phyloP scores from a whole-genome alignment of 2,329 filamentous ascomycete genomes.

The Fusarium secorum region DNA sequence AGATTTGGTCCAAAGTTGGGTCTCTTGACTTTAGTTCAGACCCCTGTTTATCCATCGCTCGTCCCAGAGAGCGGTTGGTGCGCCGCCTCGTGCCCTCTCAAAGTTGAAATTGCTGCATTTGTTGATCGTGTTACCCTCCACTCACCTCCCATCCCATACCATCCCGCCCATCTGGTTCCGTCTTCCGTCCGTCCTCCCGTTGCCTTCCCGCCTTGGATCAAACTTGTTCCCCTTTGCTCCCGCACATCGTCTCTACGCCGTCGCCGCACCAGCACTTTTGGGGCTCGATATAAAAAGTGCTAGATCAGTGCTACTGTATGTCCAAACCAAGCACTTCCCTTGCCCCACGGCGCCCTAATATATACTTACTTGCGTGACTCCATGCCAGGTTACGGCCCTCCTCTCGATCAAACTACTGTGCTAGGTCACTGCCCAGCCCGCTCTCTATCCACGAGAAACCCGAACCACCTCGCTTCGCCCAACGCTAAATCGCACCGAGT shows the following conservation, averaged over 20 bases:
- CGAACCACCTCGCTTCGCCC: slow-evolving; percentile 26
- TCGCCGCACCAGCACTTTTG: slow-evolving; percentile 34
- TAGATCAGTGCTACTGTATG: slow-evolving; percentile 8
- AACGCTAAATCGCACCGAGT: slow-evolving; percentile 35
- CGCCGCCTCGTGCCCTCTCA: slow-evolving; percentile 34
- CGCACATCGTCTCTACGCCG: slow-evolving; percentile 36
- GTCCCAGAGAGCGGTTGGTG: slow-evolving; percentile 33
- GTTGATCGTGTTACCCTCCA: slow-evolving; percentile 36
- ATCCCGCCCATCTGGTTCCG: slow-evolving; percentile 36
- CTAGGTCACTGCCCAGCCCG: slow-evolving; percentile 25
- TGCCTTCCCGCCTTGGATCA: slow-evolving; percentile 37
- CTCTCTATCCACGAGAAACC: slow-evolving; percentile 28
- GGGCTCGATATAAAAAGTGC: slow-evolving; percentile 18
- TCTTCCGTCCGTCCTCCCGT: slow-evolving; percentile 39
- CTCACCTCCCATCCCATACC: slow-evolving; percentile 30
- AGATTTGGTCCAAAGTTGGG: slow-evolving; percentile 2
- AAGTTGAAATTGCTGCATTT: slow-evolving; percentile 34
- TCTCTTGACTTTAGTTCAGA: slow-evolving; percentile 12
- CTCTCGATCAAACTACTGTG: slow-evolving; percentile 25
- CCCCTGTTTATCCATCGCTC: slow-evolving; percentile 25
- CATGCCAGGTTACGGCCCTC: slow-evolving; percentile 31
- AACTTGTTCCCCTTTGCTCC: slow-evolving; percentile 38
- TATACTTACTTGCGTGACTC: slow-evolving; percentile 31
- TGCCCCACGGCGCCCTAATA: slow-evolving; percentile 19
- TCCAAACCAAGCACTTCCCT: neutral